Evolutionary conservation across 228 moss, liverwort and hornwort species (phyloP).

Genomic region (Sphagnum fallax): DNA sequence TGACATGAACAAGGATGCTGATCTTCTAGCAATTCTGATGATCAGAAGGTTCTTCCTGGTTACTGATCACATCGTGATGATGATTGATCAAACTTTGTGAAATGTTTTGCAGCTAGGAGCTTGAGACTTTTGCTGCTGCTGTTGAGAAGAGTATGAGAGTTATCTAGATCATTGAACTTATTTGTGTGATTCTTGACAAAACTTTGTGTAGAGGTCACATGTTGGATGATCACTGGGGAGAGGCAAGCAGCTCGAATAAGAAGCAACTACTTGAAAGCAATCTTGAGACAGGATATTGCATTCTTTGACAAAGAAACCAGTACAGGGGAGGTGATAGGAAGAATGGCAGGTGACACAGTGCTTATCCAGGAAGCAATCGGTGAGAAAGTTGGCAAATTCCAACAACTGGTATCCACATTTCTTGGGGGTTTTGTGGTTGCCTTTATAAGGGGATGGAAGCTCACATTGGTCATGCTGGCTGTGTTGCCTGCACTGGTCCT

Average conservation of each 20-base stretch:
- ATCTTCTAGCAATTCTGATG: too few relatives aligned
- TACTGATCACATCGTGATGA: too few relatives aligned
- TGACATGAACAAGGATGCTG: too few relatives aligned
- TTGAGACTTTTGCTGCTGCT: not conserved
- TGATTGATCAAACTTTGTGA: not conserved
- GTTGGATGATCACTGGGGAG: conserved; percentile 77
- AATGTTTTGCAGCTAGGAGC: not conserved
- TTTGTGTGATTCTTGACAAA: not conserved
- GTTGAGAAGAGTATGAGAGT: not conserved
- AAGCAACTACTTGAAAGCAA: conserved; percentile 56
- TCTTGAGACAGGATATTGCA: conserved; percentile 73
- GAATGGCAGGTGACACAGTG: conserved; percentile 90
- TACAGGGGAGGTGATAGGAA: conserved; percentile 78
- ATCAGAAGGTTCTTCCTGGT: too few relatives aligned
- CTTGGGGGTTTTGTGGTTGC: conserved; percentile 58
- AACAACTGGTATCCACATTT: conserved; percentile 45
- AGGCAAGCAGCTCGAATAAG: conserved; percentile 84
- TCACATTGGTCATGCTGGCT: conserved; percentile 68
- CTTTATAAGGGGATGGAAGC: conserved; percentile 69
- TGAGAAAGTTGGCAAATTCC: conserved; percentile 74
- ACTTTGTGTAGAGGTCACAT: conserved; percentile 46
- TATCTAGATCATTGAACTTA: not conserved
- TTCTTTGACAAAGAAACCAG: conserved; percentile 81
- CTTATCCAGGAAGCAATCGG: conserved; percentile 81
- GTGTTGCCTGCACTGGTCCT: conserved; percentile 50